Percentiles rank a stretch among this genome's conserved stretches.
phyloP scores from a whole-genome alignment of 1,284 basidiomycete genomes.

The Moesziomyces globuligerus region DNA sequence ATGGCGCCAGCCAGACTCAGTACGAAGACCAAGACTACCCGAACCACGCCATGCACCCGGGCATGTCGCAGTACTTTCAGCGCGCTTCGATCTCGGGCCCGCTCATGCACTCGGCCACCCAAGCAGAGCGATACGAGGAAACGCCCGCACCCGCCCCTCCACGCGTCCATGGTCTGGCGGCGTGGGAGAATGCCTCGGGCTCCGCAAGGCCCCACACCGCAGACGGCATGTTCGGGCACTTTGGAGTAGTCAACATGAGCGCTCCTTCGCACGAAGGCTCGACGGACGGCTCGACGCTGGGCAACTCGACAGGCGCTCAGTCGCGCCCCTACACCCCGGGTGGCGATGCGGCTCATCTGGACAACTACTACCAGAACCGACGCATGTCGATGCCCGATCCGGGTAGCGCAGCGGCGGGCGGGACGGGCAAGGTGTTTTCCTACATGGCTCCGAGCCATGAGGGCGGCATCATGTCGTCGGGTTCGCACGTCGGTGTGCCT shows the following conservation, averaged over 20 bases:
- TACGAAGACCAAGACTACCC: constrained; percentile 27
- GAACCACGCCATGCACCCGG: constrained; percentile 7
- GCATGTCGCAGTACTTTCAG: constrained; percentile 39
- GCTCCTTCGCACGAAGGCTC: constrained; percentile 17
- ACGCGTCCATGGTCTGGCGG: constrained; percentile 47
- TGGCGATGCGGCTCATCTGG: constrained; percentile 10
- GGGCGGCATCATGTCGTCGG: constrained; percentile 11
- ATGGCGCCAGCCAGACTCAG: constrained; percentile 15
- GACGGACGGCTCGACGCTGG: constrained; percentile 8
- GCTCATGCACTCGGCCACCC: constrained; percentile 33
- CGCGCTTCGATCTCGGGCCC: constrained; percentile 55
- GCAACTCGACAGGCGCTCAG: constrained; percentile 8
- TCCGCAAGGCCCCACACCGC: constrained; percentile 60
- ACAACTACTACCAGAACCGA: constrained; percentile 31
- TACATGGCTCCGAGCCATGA: constrained; percentile 51
- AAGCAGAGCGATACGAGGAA: constrained; percentile 25
- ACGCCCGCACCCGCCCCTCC: constrained; percentile 40
- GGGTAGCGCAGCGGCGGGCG: constrained; percentile 2
- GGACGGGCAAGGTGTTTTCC: constrained; percentile 47
- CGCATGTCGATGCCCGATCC: constrained; percentile 45
- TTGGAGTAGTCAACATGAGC: constrained; percentile 14
- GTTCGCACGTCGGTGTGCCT: constrained; percentile 9
- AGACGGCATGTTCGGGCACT: constrained; percentile 59
- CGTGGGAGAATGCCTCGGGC: constrained; percentile 55
- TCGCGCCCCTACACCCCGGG: constrained; percentile 36